Conservation (phyloP, 805 yeast species). For the Ascoidea tarda region DNA sequence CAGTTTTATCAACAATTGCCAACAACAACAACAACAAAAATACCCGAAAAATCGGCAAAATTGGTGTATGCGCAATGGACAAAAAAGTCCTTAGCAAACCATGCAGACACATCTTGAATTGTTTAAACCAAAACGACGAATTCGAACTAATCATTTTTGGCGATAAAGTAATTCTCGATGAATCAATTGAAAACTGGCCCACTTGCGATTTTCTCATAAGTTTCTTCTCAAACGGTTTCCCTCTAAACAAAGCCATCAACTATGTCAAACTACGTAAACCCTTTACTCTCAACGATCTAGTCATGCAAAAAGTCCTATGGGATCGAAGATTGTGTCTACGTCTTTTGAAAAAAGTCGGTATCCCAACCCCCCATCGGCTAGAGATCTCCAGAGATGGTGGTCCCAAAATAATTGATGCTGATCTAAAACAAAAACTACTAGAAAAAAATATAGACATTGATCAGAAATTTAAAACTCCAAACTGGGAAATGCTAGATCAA, state of each 20-base stretch:
- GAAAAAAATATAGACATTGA: constrained; percentile 39
- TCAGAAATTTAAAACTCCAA: constrained; percentile 41
- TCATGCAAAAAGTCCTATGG: constrained; percentile 93
- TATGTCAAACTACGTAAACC: constrained; percentile 88
- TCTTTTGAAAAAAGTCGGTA: constrained; percentile 66
- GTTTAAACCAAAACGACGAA: constrained; percentile 85
- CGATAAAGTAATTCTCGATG: constrained; percentile 92
- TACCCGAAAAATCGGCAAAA: constrained; percentile 65
- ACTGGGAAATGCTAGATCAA: constrained; percentile 79
- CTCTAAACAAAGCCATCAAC: constrained; percentile 85
- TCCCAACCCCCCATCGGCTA: constrained; percentile 78
- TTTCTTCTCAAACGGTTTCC: constrained; percentile 93
- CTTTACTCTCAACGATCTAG: constrained; percentile 72
- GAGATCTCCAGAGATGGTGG: constrained; percentile 97
- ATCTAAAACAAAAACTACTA: constrained; percentile 43
- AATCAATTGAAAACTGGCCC: constrained; percentile 93
- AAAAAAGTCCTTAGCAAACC: constrained; percentile 93
- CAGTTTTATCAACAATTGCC: not conserved
- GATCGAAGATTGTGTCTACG: constrained; percentile 82
- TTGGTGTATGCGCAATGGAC: constrained; percentile 99
- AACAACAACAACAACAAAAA: constrained; percentile 8
- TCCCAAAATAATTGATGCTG: constrained; percentile 52
- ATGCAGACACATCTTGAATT: constrained; percentile 76
- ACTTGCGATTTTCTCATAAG: constrained; percentile 91
- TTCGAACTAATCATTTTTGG: constrained; percentile 96